These are phyloP conservation scores for Schwanniomyces pseudopolymorphus DNA, from an alignment of 805 yeast genomes.

Conservation along the genomic window DNA sequence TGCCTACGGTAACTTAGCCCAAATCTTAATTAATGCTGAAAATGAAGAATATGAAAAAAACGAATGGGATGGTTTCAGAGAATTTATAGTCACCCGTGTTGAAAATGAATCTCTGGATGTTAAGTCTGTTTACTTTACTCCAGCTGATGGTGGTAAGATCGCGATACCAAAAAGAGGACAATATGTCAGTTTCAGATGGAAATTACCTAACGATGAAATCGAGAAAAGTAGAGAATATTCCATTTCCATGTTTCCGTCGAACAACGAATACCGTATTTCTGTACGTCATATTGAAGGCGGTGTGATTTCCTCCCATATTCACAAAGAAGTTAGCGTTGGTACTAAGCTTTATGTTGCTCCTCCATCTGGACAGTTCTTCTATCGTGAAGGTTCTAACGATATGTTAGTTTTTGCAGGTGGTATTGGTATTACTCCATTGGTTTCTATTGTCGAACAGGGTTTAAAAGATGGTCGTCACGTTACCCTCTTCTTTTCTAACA, in stretches of 20 bases:
- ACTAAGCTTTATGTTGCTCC: slow-evolving; percentile 51
- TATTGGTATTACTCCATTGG: slow-evolving; percentile 65
- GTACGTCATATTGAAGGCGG: slow-evolving; percentile 53
- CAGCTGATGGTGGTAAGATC: slow-evolving; percentile 37
- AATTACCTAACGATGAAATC: slow-evolving; percentile 32
- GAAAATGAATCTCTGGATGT: slow-evolving; percentile 48
- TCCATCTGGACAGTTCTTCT: slow-evolving; percentile 57
- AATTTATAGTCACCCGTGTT: slow-evolving; percentile 45
- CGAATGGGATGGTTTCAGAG: slow-evolving; percentile 59
- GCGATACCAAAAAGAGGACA: slow-evolving; percentile 44
- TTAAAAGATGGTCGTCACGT: slow-evolving; percentile 29
- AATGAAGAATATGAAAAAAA: slow-evolving; percentile 40
- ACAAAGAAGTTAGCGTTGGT: slow-evolving; percentile 47
- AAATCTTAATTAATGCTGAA: slow-evolving; percentile 58
- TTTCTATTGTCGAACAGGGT: slow-evolving; percentile 50
- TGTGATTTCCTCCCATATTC: slow-evolving; percentile 49
- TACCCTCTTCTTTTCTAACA: slow-evolving; percentile 34
- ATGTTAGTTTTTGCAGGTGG: slow-evolving; percentile 56
- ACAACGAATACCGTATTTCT: slow-evolving; percentile 54
- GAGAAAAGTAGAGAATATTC: slow-evolving; percentile 61
- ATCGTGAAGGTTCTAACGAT: slow-evolving; percentile 22
- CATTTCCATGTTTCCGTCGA: slow-evolving; percentile 37
- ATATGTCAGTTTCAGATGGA: slow-evolving; percentile 38
- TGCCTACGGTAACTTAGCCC: slow-evolving; percentile 66
- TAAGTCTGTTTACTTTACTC: slow-evolving; percentile 50